Base-by-base conservation (phyloP, 768 basidiomycete genomes). In the Xanthoconium stramineum region DNA sequence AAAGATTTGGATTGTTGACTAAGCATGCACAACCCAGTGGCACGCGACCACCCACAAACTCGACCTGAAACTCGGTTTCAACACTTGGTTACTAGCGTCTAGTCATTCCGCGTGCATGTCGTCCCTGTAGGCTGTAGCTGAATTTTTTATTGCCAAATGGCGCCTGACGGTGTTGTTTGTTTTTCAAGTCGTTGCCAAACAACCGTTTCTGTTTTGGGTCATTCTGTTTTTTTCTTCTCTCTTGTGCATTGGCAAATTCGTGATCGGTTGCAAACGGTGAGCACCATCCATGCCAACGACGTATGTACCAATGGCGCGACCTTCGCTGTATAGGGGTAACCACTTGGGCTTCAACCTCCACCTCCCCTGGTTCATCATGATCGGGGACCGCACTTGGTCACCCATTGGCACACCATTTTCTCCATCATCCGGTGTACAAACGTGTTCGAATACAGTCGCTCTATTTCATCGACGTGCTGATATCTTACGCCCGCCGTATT, bases 1-100 rank as follows among this genome's bases (percentile, higher is more conserved):
- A 6, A 32, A 10, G 53, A 43, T 47, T 48, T 58, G 42, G 40
- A 67, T 67, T 71, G 70, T 52, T 69, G 63, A 72, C 70, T 68
- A 64, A 69, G 49, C 63, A 30, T 2, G 4, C 9, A 17, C 17
- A 7, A 47, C 33, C 30, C 19, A 33, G 29, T 37, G 61, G 58
- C 65, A 64, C 62, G 32, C 65, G 64, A 66, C 61, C 48, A 42
- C 6, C 47, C 12, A 13, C n/a, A 15, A 14, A 12, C 3, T 3
- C 17, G 2, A 6, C 28, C 32, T 11, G 46, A 47, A 47, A 36
- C 24, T n/a, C 29, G 49, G 28, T 37, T 5, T 29, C 36, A 15
- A 20, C n/a, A 7, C 8, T 8, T 33, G 8, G 14, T 35, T 6
- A 3, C 17, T 47, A 40, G 30, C 15, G 39, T 40, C 15, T 12